A percentile compares a stretch with the other conserved stretches of the same genome.
Evolutionary conservation across 768 basidiomycete genomes (phyloP).

Genomic region (Hemileccinum rubropunctum): DNA sequence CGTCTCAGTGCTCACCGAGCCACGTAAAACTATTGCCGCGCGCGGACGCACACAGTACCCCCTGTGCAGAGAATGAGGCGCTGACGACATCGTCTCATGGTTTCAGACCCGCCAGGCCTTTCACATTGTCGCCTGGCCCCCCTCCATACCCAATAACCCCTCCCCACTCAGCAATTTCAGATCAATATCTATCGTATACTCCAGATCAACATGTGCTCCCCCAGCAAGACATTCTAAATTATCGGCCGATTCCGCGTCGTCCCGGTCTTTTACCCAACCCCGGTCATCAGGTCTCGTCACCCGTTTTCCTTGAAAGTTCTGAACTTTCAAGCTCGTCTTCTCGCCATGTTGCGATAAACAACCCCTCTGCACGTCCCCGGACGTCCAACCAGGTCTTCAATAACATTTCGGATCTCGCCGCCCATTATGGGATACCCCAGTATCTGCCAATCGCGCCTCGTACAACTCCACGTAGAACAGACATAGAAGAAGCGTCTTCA

Average conservation of each 20-base stretch:
- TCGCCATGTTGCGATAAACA: slow-evolving; percentile 61
- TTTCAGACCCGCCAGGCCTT: slow-evolving; percentile 56
- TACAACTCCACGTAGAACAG: slow-evolving; percentile 46
- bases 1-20: slow-evolving; percentile 24
- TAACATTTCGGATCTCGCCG: slow-evolving; percentile 64
- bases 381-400: slow-evolving; percentile 63
- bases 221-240: slow-evolving; percentile 41
- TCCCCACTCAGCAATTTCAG: slow-evolving; percentile 47
- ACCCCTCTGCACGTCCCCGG: slow-evolving; percentile 56
- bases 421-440: slow-evolving; percentile 78
- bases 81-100: slow-evolving; percentile 41
- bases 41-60: slow-evolving; percentile 24
- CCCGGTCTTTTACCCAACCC: slow-evolving; percentile 35
- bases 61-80: slow-evolving; percentile 39
- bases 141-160: slow-evolving; percentile 22
- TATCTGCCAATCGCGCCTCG: slow-evolving; percentile 67
- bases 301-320: slow-evolving; percentile 46
- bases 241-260: slow-evolving; percentile 39
- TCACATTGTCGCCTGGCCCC: slow-evolving; percentile 46
- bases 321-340: slow-evolving; percentile 50
- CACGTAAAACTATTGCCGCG: slow-evolving; percentile 14
- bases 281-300: slow-evolving; percentile 40
- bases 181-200: slow-evolving; percentile 36
- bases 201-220: slow-evolving; percentile 45
- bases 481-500: slow-evolving; percentile 34